These are phyloP conservation scores for Microdochium trichocladiopsis DNA, from an alignment of 2,329 filamentous ascomycete species.

Conservation along the genomic window DNA sequence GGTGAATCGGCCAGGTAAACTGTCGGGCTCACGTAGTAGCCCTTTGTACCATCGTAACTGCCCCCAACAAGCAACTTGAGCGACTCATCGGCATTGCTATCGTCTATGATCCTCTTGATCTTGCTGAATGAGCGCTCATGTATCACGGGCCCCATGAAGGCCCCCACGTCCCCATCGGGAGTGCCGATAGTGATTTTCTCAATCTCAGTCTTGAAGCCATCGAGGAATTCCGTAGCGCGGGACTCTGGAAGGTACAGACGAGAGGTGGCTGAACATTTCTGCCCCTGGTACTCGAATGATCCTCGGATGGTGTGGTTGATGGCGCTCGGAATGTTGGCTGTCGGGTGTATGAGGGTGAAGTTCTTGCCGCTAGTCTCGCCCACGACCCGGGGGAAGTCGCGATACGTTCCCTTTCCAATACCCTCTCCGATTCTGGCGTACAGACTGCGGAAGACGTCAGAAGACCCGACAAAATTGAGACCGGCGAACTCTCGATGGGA, in stretches of 20 bases:
- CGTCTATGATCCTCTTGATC: conserved; percentile 35
- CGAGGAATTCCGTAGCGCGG: conserved; percentile 24
- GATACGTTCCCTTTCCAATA: conserved; percentile 19
- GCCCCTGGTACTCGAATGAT: conserved; percentile 43
- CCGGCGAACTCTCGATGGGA: conserved; percentile 28
- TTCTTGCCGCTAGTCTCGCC: conserved; percentile 48
- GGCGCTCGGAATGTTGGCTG: conserved; percentile 37
- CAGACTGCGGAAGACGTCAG: conserved; percentile 26
- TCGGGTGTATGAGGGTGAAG: conserved; percentile 40
- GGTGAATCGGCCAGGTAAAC: conserved; percentile 33
- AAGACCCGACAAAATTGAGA: conserved; percentile 28
- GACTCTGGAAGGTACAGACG: conserved; percentile 27
- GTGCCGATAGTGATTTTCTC: conserved; percentile 18
- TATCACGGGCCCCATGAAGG: conserved; percentile 42
- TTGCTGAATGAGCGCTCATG: conserved; percentile 37
- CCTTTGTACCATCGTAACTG: conserved; percentile 29
- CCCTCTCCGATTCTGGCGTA: conserved; percentile 22
- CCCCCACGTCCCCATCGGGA: conserved; percentile 22
- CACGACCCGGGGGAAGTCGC: conserved; percentile 34
- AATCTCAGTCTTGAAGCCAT: conserved; percentile 14
- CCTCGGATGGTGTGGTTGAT: conserved; percentile 37
- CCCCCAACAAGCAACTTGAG: conserved; percentile 37
- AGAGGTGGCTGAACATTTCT: conserved; percentile 44
- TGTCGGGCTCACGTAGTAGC: conserved; percentile 39
- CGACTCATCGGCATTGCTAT: conserved; percentile 30